Base-by-base conservation (phyloP, 1,284 basidiomycete genomes). In the Boletus semigastroideus region DNA sequence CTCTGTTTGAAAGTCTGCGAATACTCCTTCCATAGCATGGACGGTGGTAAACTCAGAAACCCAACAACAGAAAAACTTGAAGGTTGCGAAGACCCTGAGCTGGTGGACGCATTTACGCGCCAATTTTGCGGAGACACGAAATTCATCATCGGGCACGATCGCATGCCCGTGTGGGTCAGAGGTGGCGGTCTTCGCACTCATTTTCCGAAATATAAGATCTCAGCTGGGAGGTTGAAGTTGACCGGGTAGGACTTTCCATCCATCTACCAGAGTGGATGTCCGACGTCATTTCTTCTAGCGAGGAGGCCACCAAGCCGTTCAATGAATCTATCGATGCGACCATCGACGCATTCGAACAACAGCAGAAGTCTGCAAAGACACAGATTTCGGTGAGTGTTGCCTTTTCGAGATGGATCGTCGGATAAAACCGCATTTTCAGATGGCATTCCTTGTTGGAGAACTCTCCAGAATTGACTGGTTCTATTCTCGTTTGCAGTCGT, bases 381-480 rank as follows among this genome's bases (percentile, higher is more conserved):
- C 55, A 60, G 0, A 64, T 74, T 28, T 60, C 60, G 1, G 72
- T 59, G 67, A 16, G 59, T 63, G 39, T 42, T 40, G 22, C 22
- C 22, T 22, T 5, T 22, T 22, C 22, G 30, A 25, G 36, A 13
- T 14, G 14, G 7, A 16, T 19, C 4, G 20, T 27, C 39, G 0
- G 12, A 27, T 17, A 43, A 14, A 46, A 11, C 43, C 1, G 13
- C 25, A 27, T 20, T 34, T 28, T 38, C 31, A 59, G 58, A 51
- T 3, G n/a, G 62, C 68, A 31, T 57, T 67, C 46, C 55, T 72
- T 6, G 64, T 72, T 9, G 77, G 77, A 5, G 77, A 75, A 1
- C 75, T 78, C 49, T 73, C 72, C 4, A 72, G 71, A 2, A 78
- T 72, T 49, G 71, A 76, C 19, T 76, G 73, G 71, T 60, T 78